Conservation (phyloP, 176 grass and related monocot genomes). For the bread wheat (Triticum aestivum) region DNA sequence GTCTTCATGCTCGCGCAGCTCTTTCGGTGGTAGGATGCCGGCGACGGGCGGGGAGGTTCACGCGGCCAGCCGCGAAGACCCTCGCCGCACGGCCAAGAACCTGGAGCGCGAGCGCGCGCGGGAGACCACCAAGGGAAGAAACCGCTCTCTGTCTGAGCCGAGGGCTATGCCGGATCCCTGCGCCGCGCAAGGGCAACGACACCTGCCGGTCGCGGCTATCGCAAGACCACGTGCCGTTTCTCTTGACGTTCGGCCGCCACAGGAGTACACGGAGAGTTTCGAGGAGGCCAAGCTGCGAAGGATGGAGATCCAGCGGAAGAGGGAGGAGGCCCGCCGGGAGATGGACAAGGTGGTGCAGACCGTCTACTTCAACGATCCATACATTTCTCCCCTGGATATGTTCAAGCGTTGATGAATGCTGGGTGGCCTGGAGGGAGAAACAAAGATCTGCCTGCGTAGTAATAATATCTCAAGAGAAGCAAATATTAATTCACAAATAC, state of each 20-base stretch:
- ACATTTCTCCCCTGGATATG: neutral
- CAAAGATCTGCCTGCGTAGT: too few relatives aligned
- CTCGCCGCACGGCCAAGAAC: neutral
- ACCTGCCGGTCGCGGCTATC: neutral
- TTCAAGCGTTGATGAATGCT: neutral
- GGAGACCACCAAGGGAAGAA: neutral
- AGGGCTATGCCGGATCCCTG: neutral
- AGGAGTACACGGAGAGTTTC: neutral
- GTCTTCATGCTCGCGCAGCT: neutral
- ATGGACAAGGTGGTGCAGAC: conserved; percentile 19
- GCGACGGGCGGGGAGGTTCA: neutral
- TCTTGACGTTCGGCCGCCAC: neutral
- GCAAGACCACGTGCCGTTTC: neutral
- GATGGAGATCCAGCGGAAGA: neutral
- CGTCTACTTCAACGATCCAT: conserved; percentile 21
- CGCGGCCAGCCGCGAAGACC: neutral
- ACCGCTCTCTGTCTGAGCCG: neutral
- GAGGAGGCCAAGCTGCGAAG: neutral
- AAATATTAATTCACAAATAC: too few relatives aligned
- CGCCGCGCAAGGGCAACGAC: neutral
- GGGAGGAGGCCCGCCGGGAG: conserved; percentile 17
- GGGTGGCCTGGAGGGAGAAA: neutral
- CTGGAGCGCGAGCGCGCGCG: neutral
- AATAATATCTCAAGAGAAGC: too few relatives aligned
- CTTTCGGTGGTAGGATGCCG: neutral